These are phyloP conservation scores for Phallus indusiatus DNA, from an alignment of 768 basidiomycete genomes.

Conservation along the genomic window DNA sequence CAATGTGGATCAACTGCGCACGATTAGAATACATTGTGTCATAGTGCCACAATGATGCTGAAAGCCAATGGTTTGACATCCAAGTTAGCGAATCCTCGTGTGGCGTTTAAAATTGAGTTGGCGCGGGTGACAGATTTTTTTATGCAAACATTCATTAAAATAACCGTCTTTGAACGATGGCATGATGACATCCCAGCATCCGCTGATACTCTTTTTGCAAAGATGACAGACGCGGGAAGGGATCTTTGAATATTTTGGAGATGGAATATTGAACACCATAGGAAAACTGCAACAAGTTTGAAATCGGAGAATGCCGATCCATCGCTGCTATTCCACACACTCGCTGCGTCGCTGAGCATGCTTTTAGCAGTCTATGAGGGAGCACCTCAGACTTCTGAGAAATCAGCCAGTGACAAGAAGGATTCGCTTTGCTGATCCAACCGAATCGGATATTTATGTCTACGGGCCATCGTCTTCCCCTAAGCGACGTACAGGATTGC, in stretches of 20 bases:
- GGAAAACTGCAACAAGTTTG: slow-evolving; percentile 41
- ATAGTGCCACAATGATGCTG: too few species aligned
- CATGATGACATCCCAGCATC: slow-evolving; percentile 1
- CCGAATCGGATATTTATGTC: slow-evolving; percentile 66
- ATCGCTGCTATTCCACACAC: too few species aligned
- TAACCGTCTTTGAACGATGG: background rate
- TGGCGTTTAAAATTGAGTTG: too few species aligned
- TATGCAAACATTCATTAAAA: background rate
- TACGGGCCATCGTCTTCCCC: slow-evolving; percentile 78
- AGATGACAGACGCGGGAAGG: slow-evolving; percentile 59
- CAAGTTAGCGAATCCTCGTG: too few species aligned
- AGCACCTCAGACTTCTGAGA: slow-evolving; percentile 4
- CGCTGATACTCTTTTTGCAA: slow-evolving; percentile 27
- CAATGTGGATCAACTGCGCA: too few species aligned
- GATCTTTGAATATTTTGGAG: slow-evolving; percentile 65
- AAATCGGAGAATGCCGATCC: too few species aligned
- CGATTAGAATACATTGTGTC: too few species aligned
- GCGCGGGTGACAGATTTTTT: too few species aligned
- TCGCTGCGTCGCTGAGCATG: too few species aligned
- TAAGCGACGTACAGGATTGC: slow-evolving; percentile 40
- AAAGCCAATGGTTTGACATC: too few species aligned
- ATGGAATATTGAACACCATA: slow-evolving; percentile 52
- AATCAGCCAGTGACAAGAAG: slow-evolving; percentile 26
- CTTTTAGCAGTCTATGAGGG: background rate
- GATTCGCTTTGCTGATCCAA: slow-evolving; percentile 69